Base-by-base conservation (phyloP, 108 stramenopile genomes). In the Cyclotella sp. region DNA sequence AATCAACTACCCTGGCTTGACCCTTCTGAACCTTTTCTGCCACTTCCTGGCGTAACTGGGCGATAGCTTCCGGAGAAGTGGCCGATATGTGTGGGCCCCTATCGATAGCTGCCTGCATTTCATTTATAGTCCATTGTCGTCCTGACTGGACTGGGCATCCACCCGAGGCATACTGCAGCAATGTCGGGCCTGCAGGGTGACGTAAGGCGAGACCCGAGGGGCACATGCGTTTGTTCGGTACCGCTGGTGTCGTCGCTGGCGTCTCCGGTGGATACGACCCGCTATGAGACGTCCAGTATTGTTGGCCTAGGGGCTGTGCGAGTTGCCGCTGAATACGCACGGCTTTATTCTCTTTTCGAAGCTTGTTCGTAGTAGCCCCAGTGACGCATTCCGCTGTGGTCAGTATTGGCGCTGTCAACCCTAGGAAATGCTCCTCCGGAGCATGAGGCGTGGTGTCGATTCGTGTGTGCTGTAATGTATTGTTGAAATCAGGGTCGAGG, bases 11-110 rank as follows among this genome's bases (percentile, higher is more conserved):
- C 28, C 39, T 30, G 3, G 57, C 68, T 18, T 65, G 63, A 1
- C 46, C 39, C 52, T 29, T 27, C 3, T 39, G 39, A 0, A 68
- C 19, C n/a, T 60, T 58, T 22, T 40, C 41, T 21, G 21, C 44
- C 26, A 22, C n/a, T 69, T 76, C 76, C 4, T 18, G 10, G 9
- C 7, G 28, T 15, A 69, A 29, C 22, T 70, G 68, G 19, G 13
- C 26, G 0, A 70, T 24, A 8, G 76, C 69, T 9, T 70, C 76
- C 26, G 61, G 46, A 3, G 12, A 8, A 0, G 44, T 16, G 13
- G 76, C 76, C 24, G 76, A 77, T 1, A 9, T 1, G 57, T 77
- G 76, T 34, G 76, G 76, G 9, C 76, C 69, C 7, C 69, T 47
- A 0, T 26, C 57, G 0, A 77, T 39, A 9, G 76, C 76, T 15